phyloP scores from a whole-genome alignment of 805 yeast species.

The Starmerella vaccinii region DNA sequence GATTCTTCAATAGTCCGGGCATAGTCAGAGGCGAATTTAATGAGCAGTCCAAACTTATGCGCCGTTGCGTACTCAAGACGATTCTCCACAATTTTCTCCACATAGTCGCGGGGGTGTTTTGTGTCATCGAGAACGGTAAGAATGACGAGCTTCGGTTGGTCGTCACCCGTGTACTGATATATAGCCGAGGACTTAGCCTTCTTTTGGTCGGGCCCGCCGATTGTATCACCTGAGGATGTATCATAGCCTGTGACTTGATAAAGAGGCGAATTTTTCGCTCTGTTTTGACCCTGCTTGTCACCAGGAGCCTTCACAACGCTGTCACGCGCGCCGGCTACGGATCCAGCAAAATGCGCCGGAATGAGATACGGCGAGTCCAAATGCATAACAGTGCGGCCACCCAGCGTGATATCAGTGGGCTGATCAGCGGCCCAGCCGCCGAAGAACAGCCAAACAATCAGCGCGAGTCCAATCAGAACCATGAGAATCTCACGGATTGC shows the following conservation, averaged over 20 bases:
- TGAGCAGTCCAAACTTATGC: slow-evolving; percentile 72
- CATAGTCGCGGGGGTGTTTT: slow-evolving; percentile 48
- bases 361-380: slow-evolving; percentile 22
- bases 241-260: slow-evolving; percentile 7
- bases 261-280: slow-evolving; percentile 1
- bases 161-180: slow-evolving; percentile 21
- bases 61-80: slow-evolving; percentile 78
- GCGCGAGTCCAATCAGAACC: slow-evolving; percentile 23
- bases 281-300: slow-evolving; percentile 23
- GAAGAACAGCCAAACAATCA: slow-evolving; percentile 26
- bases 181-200: slow-evolving; percentile 8
- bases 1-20: slow-evolving; percentile 23
- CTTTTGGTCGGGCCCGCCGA: slow-evolving; percentile 5
- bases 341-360: slow-evolving; percentile 23
- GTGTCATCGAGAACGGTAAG: slow-evolving; percentile 80
- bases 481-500: slow-evolving; percentile 23
- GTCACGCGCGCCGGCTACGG: slow-evolving; percentile 16
- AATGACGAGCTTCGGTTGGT: slow-evolving; percentile 40
- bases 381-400: slow-evolving; percentile 11
- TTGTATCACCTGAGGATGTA: slow-evolving; percentile 9
- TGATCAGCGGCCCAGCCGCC: slow-evolving; percentile 16
- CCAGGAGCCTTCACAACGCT: slow-evolving; percentile 31
- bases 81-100: slow-evolving; percentile 68
- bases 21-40: slow-evolving; percentile 80
- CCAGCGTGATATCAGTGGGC: slow-evolving; percentile 4